phyloP scores from a whole-genome alignment of 345 rosid genomes.

The Eucalyptus microcorys region DNA sequence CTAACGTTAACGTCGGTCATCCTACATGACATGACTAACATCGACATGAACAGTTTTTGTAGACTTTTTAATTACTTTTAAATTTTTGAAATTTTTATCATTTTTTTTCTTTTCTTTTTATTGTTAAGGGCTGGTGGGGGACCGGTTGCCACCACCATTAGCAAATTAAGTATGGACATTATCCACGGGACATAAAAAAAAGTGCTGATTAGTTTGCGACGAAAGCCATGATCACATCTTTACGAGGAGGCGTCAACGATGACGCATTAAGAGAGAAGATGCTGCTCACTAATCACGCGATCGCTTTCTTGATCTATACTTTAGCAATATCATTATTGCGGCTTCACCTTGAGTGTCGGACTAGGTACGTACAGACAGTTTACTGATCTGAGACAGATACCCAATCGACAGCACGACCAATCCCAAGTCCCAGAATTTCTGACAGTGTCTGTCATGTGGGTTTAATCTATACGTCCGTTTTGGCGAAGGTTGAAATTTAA shows the following conservation, averaged over 20 bases:
- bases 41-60: fast-evolving
- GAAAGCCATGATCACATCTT: neutral
- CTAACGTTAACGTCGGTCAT: fast-evolving
- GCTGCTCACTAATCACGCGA: neutral
- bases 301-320: neutral
- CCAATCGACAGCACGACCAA: neutral
- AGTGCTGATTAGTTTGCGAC: neutral
- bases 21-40: fast-evolving
- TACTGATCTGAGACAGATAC: neutral
- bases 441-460: neutral
- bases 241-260: neutral
- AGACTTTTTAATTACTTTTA: too few species aligned
- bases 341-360: neutral
- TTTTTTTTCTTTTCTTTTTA: neutral
- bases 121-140: neutral
- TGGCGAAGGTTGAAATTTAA: neutral
- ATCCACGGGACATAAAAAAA: neutral
- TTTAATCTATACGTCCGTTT: neutral
- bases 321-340: neutral
- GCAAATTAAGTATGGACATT: neutral
- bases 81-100: neutral
- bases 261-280: neutral
- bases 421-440: neutral
- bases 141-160: neutral
- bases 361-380: neutral